These are phyloP conservation scores for Asterophora parasitica DNA, from an alignment of 768 basidiomycete genomes.

Conservation along the genomic window DNA sequence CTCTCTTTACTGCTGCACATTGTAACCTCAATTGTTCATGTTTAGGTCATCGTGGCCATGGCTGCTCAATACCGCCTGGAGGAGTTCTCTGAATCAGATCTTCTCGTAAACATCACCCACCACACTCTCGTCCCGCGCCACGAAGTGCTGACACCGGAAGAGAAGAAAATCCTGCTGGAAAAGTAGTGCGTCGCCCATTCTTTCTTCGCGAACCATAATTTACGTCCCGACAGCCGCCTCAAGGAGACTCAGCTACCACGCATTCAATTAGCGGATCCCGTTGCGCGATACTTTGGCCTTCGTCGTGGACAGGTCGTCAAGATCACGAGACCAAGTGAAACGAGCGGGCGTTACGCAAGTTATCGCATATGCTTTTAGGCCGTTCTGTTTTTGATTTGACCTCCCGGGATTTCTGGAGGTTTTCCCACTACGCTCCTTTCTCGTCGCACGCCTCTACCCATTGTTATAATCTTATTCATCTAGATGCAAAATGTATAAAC, in stretches of 20 bases:
- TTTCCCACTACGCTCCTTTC: conserved; percentile 8
- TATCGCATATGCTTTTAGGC: conserved; percentile 84
- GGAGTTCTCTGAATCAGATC: conserved; percentile 94
- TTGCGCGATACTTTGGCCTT: conserved; percentile 97
- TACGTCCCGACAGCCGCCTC: conserved; percentile 61
- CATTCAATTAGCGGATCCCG: conserved; percentile 93
- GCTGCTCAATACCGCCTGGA: conserved; percentile 81
- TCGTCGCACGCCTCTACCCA: conserved; percentile 11
- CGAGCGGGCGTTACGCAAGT: conserved; percentile 88
- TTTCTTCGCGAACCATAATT: conserved; percentile 9
- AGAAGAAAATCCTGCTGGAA: conserved; percentile 82
- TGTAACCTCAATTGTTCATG: conserved; percentile 10
- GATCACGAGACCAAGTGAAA: conserved; percentile 96
- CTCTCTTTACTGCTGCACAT: conserved; percentile 5
- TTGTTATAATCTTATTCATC: conserved; percentile 19
- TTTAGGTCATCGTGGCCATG: conserved; percentile 90
- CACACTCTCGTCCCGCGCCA: conserved; percentile 94
- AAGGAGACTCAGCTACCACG: conserved; percentile 98
- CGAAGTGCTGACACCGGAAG: conserved; percentile 77
- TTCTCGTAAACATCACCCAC: conserved; percentile 95
- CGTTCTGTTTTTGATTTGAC: neutral
- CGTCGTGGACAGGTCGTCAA: conserved; percentile 96
- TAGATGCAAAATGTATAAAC: conserved; percentile 25
- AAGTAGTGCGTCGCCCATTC: conserved; percentile 72
- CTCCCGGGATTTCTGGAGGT: neutral